phyloP scores from a whole-genome alignment of 2,329 filamentous ascomycete species.

The Fusarium sp. region DNA sequence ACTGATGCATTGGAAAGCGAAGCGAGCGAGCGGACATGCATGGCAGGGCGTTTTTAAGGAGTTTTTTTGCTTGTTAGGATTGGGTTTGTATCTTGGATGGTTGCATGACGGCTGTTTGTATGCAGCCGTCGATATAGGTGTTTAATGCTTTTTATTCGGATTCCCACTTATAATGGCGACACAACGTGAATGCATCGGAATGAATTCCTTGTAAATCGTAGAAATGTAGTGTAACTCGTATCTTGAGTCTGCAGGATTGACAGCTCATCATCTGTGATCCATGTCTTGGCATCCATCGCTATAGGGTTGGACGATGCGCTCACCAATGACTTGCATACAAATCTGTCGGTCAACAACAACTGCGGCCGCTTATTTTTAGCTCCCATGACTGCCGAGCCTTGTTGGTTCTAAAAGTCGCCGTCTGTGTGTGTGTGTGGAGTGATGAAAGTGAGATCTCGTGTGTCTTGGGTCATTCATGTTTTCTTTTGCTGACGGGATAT shows the following conservation, averaged over 20 bases:
- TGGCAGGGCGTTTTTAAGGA: conserved; percentile 31
- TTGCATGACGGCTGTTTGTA: conserved; percentile 35
- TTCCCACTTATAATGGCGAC: not conserved
- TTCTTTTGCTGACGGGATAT: not conserved
- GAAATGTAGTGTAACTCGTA: not conserved
- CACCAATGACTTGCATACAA: not conserved
- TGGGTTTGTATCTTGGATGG: conserved; percentile 17
- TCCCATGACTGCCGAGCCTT: not conserved
- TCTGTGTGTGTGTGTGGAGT: not conserved
- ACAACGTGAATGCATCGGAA: not conserved
- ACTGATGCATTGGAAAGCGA: conserved; percentile 34
- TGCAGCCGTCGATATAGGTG: conserved; percentile 16
- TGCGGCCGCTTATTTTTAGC: not conserved
- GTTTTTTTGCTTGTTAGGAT: conserved; percentile 31
- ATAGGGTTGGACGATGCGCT: not conserved
- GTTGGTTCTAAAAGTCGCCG: not conserved
- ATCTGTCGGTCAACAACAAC: not conserved
- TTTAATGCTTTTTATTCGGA: conserved; percentile 21
- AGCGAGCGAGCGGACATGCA: not conserved
- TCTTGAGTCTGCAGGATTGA: not conserved
- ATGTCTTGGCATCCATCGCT: not conserved
- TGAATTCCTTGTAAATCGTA: not conserved
- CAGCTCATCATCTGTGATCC: not conserved
- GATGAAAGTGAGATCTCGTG: not conserved
- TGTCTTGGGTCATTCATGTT: not conserved